Conservation (phyloP, 2,329 filamentous ascomycete genomes). For the Neofusicoccum kwambonambiense region DNA sequence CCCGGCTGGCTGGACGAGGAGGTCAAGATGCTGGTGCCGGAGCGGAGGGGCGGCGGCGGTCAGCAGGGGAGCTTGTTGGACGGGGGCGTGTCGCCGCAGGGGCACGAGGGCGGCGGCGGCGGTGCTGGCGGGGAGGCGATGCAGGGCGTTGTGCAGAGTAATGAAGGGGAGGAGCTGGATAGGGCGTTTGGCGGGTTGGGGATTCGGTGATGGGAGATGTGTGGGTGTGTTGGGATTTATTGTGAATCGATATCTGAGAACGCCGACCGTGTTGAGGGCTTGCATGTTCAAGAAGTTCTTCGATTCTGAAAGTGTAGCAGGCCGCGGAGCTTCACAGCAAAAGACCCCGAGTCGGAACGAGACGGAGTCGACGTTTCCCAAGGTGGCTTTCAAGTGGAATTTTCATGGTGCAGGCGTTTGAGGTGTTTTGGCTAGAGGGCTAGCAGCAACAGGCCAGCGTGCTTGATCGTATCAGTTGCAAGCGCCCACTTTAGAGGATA, state of each 20-base stretch:
- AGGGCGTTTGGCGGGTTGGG: slow-evolving; percentile 69
- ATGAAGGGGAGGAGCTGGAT: slow-evolving; percentile 60
- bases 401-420: background rate
- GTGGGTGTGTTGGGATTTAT: background rate
- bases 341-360: no score
- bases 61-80: background rate
- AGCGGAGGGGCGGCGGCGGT: slow-evolving; percentile 42
- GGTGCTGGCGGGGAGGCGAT: background rate
- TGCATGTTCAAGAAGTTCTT: no score
- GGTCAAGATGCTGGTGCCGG: slow-evolving; percentile 63
- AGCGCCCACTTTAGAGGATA: no score
- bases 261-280: no score
- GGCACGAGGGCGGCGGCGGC: slow-evolving; percentile 28
- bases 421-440: no score
- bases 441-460: no score
- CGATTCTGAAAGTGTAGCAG: no score
- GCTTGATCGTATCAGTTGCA: no score
- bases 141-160: slow-evolving; percentile 30
- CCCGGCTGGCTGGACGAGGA: slow-evolving; percentile 79
- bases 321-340: no score
- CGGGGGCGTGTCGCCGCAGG: slow-evolving; percentile 5
- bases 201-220: slow-evolving; percentile 36
- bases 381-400: background rate
- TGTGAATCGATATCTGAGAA: background rate
- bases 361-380: no score